Evolutionary conservation across 257 asterid genomes (phyloP), one percentile per base, ranked within the genome.

Genomic region (Lycium ferocissimum): DNA sequence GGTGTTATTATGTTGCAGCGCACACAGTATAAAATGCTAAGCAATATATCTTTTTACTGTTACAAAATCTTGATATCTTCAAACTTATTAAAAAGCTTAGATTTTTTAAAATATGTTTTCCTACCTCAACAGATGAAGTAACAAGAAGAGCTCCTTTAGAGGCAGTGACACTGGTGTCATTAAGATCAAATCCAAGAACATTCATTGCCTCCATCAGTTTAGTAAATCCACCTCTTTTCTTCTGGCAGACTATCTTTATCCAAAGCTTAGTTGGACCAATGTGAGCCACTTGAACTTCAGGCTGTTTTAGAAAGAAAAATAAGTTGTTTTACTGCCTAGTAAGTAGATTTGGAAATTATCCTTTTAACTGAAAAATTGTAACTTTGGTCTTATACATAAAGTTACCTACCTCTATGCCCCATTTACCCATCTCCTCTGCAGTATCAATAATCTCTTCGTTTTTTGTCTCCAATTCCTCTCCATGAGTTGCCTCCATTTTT

Each of bases 201-300:
- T 58, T 88, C 87, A 94, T 89, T 85, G 97, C 94, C 86, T 95
- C 97, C 87, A 94, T 90, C 63, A 95, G 26, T 86, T 89, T 91
- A 78, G 93, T 89, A 67, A 95, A 83, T 22, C 85, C 89, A 4
- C 95, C 93, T 84, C 82, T 89, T 87, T 85, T 89, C 92, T 93
- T 94, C 89, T 71, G 86, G 86, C 86, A 89, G 11, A 93, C 86
- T 6, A 95, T 87, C 87, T 88, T 93, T 51, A 94, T 91, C 98
- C 99, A 95, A 6, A 93, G 85, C 90, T 93, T 93, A n/a, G 53
- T 87, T 85, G 91, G 92, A 35, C 81, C 87, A 11, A 94, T 89
- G 15, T 71, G 88, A 90, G 81, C 86, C 20, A 93, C 94, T 84
- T 89, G 85, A 69, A 95, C 91, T 87, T 94, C 93, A 12, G 91